A percentile compares a stretch with the other conserved stretches of the same genome.
These are phyloP conservation scores for Lepidopterella palustris DNA, from an alignment of 495 filamentous ascomycete genomes.

Conservation along the genomic window DNA sequence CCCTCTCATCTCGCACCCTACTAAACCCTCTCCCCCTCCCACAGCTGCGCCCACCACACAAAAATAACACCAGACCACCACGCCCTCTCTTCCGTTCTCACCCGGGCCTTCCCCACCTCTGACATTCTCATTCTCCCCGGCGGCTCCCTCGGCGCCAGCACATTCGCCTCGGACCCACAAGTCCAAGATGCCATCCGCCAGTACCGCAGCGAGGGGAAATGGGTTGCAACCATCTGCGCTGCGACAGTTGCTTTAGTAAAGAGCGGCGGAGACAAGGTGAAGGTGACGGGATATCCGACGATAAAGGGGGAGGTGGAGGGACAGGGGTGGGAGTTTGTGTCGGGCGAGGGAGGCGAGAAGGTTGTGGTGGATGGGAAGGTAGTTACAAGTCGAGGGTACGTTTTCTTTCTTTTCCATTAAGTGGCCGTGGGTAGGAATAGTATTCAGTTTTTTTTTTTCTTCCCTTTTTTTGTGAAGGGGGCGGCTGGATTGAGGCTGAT, in stretches of 20 bases:
- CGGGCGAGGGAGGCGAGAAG: too few relatives aligned
- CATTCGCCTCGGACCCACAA: slow-evolving; percentile 11
- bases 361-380: slow-evolving; percentile 29
- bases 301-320: slow-evolving; percentile 24
- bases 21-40: too few relatives aligned
- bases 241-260: slow-evolving; percentile 30
- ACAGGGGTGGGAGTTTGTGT: slow-evolving; percentile 27
- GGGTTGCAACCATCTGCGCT: slow-evolving; percentile 29
- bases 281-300: slow-evolving; percentile 32
- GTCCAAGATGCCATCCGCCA: slow-evolving; percentile 16
- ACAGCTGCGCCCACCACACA: not conserved
- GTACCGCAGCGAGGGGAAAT: slow-evolving; percentile 19
- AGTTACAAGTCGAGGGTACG: slow-evolving; percentile 30
- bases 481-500: too few relatives aligned
- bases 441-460: too few relatives aligned
- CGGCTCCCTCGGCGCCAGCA: slow-evolving; percentile 25
- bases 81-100: too few relatives aligned
- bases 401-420: too few relatives aligned
- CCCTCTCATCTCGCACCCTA: not conserved
- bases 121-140: slow-evolving; percentile 33
- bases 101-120: too few relatives aligned
- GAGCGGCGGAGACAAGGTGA: not conserved
- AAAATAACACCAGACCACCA: slow-evolving; percentile 10
- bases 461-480: too few relatives aligned
- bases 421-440: too few relatives aligned